Base-by-base conservation (phyloP, 1,284 basidiomycete species). In the Xerocomus amazonicus region DNA sequence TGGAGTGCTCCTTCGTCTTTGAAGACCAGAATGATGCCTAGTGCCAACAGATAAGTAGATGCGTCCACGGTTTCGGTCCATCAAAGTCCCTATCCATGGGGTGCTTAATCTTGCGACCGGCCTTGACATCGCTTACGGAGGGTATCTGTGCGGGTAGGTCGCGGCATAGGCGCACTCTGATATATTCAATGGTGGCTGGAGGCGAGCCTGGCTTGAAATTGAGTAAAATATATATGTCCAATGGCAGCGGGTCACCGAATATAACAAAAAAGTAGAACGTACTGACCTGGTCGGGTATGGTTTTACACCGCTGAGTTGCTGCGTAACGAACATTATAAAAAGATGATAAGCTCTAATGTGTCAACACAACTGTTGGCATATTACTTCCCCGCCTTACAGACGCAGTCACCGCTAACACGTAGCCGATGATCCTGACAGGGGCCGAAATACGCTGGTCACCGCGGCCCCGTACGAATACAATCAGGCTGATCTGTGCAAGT, bases 201-300 rank as follows among this genome's bases (percentile, higher is more conserved):
- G 54, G 26, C 14, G 46, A 35, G 29, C 47, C 60, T 19, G 33
- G 50, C 39, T 53, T 62, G 53, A 51, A 66, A 33, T 60, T 63
- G 47, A 48, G 49, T 19, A 63, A 35, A 33, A 67, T 56, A 3
- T 59, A 19, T 23, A 19, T 6, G 27, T 5, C 17, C 4, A n/a
- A 9, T 9, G 34, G 10, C 12, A 38, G 19, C 4, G 19, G 4
- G 19, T 23, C 19, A 23, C 2, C 4, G 19, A 23, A 23, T 23
- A 23, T 23, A 4, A 23, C 19, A 23, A 4, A 23, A 19, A n/a
- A 16, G 28, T 16, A 8, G 17, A 37, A 60, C 58, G 27, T 47
- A 64, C 61, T 35, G 51, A 63, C 49, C 50, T 67, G 61, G 12
- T 67, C n/a, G n/a, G n/a, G n/a, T n/a, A n/a, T n/a, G n/a, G n/a